Evolutionary conservation across 345 rosid genomes (phyloP), one percentile per base, ranked within the genome.

Genomic region (Erysimum cheiranthoides): DNA sequence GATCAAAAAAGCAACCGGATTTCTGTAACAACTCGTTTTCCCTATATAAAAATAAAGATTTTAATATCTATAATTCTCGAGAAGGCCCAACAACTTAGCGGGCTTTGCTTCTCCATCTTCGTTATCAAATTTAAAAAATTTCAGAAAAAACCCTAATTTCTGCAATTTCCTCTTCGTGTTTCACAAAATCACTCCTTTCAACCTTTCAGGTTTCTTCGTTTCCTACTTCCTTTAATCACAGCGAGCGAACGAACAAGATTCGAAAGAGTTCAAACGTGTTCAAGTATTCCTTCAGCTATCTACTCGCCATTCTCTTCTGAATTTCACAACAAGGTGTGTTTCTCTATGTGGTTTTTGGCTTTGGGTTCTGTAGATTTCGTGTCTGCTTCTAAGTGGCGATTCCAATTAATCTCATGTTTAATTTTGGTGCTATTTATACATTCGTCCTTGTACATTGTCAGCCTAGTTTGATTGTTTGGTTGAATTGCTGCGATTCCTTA

Each of bases 131-230:
- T 40, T 56, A 2, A 13, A 61, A 38, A 61, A 25, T 61, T 12
- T 3, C 12, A 43, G 5, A 5, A n/a, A 18, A 61, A 61, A 61
- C 66, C 66, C 66, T 61, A 61, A 25, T 61, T 61, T 25, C 66
- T 40, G 50, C 50, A 61, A 17, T 4, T 13, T 39, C 10, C 10
- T 18, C 10, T 18, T 11, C 32, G 65, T 38, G 10, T 17, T 25
- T 4, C 49, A 17, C 10, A 39, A 17, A 7, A 9, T 35, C 63
- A 35, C 9, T 25, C 66, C 50, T 4, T 46, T 14, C 59, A n/a
- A 18, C 17, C 6, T 21, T 54, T 54, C 38, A 54, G 36, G 38
- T 6, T 21, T 21, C 25, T 61, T 61, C 11, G 32, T 25, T 40
- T 25, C 6, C 50, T 13, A 40, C 51, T 61, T 25, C 13, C 18